Base-by-base conservation (phyloP, 1,139 yeast genomes). In the Debaryomyces robertsiae region DNA sequence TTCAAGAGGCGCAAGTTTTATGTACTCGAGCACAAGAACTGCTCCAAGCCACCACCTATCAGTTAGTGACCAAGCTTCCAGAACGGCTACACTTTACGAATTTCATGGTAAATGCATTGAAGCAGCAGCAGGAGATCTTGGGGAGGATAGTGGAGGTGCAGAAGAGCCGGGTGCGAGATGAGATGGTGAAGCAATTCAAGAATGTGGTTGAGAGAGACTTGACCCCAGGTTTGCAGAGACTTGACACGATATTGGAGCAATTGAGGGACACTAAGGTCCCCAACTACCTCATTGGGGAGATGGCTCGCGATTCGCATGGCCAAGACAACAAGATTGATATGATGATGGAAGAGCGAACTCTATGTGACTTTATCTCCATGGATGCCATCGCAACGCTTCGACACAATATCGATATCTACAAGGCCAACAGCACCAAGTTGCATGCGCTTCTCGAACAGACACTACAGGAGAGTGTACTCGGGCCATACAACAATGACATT, bases 291-390 rank as follows among this genome's bases (percentile, higher is more conserved):
- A 45, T 61, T 22, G 52, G 51, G 27, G 22, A 38, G 31, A 27
- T 9, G 10, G 39, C 22, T 13, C n/a, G n/a, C 22, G 7, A 19
- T 19, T 5, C 5, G 22, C 31, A 18, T 32, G 44, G 18, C 16
- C 18, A 15, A 9, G 47, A 40, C 15, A 23, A 10, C 17, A 36
- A 28, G 23, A 23, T 10, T 19, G 40, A 25, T 17, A 9, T 18
- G 10, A 32, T 7, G 27, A 17, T 32, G 7, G 38, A 41, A 15
- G 22, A 32, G n/a, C 35, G 33, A 29, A 46, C 49, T 4, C 52
- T 58, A 5, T 49, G 51, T 14, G 73, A 67, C 40, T 71, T 71
- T 39, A 63, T 70, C 3, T 63, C 76, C 2, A 44, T 53, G n/a
- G 72, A 61, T 6, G 65, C 69, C 10, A 66, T 70, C 27, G 48